Percentiles rank a stretch among this genome's conserved stretches.
Evolutionary conservation across 768 basidiomycete species (phyloP).

Genomic region (Xanthoconium stramineum): DNA sequence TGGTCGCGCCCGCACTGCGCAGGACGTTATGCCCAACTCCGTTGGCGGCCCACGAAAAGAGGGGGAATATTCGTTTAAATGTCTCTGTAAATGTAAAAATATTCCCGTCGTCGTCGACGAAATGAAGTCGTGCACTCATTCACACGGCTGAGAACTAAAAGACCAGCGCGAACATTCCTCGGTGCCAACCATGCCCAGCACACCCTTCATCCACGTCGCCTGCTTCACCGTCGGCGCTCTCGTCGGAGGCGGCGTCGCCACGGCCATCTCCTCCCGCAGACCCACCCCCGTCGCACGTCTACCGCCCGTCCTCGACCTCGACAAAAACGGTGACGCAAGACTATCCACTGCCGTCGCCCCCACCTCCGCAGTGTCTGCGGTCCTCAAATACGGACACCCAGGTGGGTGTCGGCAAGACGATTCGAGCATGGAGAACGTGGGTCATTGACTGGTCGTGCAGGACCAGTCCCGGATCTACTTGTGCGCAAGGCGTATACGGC

Average conservation of each 20-base stretch:
- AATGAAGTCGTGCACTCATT: too few species aligned
- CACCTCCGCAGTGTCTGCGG: constrained; percentile 27
- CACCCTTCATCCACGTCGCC: constrained; percentile 56
- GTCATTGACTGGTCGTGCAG: constrained; percentile 40
- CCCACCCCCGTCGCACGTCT: constrained; percentile 12
- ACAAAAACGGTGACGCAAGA: constrained; percentile 41
- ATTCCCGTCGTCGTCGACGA: too few species aligned
- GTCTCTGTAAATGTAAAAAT: too few species aligned
- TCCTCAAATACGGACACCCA: constrained; percentile 46
- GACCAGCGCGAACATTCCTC: too few species aligned
- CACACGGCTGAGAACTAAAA: too few species aligned
- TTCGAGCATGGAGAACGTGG: not conserved
- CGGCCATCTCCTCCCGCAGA: constrained; percentile 40
- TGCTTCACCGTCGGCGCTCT: constrained; percentile 82
- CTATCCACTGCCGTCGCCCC: constrained; percentile 34
- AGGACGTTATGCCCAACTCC: too few species aligned
- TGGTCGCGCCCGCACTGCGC: too few species aligned
- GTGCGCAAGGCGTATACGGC: constrained; percentile 82
- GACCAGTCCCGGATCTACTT: constrained; percentile 79
- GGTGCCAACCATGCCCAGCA: constrained; percentile 33
- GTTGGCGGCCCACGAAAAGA: too few species aligned
- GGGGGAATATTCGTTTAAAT: too few species aligned
- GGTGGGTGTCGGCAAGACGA: constrained; percentile 8
- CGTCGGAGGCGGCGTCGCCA: constrained; percentile 73
- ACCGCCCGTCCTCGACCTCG: constrained; percentile 43